Evolutionary conservation across 2,329 filamentous ascomycete genomes (phyloP), one percentile per base, ranked within the genome.

Genomic region (Elsinoe australis): DNA sequence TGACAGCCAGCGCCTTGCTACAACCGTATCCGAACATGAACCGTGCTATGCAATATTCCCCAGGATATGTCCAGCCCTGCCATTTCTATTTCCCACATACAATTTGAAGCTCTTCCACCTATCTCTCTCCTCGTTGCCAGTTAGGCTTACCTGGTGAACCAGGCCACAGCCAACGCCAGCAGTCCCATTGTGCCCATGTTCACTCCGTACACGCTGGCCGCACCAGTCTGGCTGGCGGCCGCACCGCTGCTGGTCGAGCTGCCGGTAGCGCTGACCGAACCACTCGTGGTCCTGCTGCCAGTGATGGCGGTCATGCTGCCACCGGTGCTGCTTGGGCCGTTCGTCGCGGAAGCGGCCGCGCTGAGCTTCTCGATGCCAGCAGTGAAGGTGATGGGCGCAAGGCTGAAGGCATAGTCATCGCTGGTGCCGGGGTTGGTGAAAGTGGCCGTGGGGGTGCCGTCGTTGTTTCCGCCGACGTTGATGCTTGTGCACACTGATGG

Each of bases 321-420:
- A 18, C 33, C 33, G 10, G 39, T 32, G 26, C 21, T 18, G 26
- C 10, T 31, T 5, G 39, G 6, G 5, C 14, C 15, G 17, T 8
- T 17, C n/a, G 14, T 28, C 12, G 45, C 41, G 7, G 41, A 41
- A 18, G 33, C 29, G 9, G 49, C 49, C 12, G 42, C 33, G 14
- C 21, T 29, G 14, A 51, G 34, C 49, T 51, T 51, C 31, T 51
- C 49, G 28, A 31, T 15, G 3, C 49, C 49, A 12, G 32, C 41
- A 3, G 49, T 51, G 22, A 51, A 15, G n/a, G 45, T 48, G 9
- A 48, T n/a, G 17, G 14, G 10, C 2, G 26, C 33, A 9, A 31
- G 21, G 9, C 14, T 17, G 6, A 36, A 26, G 14, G 17, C 45
- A 17, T 19, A 41, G 36, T 26, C 15, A 12, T 15, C 22, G 21